Percentiles rank a stretch among this genome's conserved stretches.
phyloP scores from a whole-genome alignment of 768 basidiomycete genomes.

The Tricholoma sp. region DNA sequence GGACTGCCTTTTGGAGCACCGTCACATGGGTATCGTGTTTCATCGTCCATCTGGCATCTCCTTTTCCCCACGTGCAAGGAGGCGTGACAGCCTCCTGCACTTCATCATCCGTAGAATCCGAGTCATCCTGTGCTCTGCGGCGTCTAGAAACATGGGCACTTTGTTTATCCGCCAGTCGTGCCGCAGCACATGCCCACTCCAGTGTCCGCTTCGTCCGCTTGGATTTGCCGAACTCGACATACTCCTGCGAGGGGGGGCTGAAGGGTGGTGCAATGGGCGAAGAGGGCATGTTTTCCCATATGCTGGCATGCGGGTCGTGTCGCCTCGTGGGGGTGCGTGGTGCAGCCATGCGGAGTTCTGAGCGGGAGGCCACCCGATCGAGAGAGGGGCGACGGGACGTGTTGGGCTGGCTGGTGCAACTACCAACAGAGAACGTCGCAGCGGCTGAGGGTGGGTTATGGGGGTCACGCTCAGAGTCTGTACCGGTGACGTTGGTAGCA shows the following conservation, averaged over 20 bases:
- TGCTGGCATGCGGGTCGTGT: constrained; percentile 30
- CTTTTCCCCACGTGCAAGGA: constrained; percentile 43
- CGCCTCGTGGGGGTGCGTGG: constrained; percentile 37
- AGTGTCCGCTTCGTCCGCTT: constrained; percentile 49
- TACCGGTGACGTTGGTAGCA: constrained; percentile 21
- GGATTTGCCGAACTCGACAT: constrained; percentile 42
- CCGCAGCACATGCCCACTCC: constrained; percentile 74
- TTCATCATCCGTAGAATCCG: constrained; percentile 61
- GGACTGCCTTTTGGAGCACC: constrained; percentile 19
- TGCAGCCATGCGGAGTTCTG: constrained; percentile 38
- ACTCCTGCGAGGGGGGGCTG: constrained; percentile 46
- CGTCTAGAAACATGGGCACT: constrained; percentile 23
- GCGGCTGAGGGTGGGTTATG: constrained; percentile 14
- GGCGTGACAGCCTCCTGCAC: constrained; percentile 63
- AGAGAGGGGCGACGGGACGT: constrained; percentile 40
- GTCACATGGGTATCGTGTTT: constrained; percentile 15
- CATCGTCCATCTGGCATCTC: constrained; percentile 32
- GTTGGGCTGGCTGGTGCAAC: constrained; percentile 15
- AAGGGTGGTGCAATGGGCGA: constrained; percentile 53
- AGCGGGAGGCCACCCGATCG: constrained; percentile 54
- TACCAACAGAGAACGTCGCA: constrained; percentile 12
- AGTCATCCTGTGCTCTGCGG: constrained; percentile 8
- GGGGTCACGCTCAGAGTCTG: constrained; percentile 19
- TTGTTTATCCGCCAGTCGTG: constrained; percentile 43
- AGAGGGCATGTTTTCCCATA: constrained; percentile 59